Evolutionary conservation across 169 alveolate genomes (phyloP).

Genomic region (Plasmodium inui): DNA sequence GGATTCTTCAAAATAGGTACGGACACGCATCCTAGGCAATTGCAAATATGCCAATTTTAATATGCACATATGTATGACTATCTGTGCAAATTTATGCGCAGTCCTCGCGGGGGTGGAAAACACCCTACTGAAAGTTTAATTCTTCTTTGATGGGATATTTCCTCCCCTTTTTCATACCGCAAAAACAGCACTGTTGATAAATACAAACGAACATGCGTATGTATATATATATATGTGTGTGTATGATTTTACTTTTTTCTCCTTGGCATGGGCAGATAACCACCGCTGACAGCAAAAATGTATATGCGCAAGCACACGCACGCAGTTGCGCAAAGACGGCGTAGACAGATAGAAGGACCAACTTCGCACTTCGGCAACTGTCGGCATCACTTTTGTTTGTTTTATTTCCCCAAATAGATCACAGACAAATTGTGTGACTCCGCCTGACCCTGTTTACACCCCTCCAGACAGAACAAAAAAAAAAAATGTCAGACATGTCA

Average conservation of each 20-base stretch:
- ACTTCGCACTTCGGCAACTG: neutral
- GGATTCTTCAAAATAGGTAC: neutral
- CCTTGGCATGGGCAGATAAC: neutral
- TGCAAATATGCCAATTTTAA: neutral
- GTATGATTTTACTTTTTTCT: neutral
- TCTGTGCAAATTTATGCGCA: neutral
- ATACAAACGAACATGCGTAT: too few species aligned
- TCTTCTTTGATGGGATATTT: neutral
- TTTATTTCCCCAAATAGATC: neutral
- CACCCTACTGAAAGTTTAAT: neutral
- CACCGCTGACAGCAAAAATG: neutral
- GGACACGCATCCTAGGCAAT: neutral
- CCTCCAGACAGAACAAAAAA: neutral
- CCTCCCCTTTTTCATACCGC: neutral
- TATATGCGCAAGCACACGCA: neutral
- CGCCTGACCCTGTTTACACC: neutral
- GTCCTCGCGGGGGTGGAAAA: neutral
- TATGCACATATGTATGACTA: neutral
- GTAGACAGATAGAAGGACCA: neutral
- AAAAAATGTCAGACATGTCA: conserved; percentile 63
- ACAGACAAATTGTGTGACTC: neutral
- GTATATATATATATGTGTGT: too few species aligned
- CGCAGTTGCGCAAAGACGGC: neutral
- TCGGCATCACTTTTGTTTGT: neutral
- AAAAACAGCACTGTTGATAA: neutral